These are phyloP conservation scores for Breviolum minutum DNA, from an alignment of 73 alveolate species.

Conservation along the genomic window DNA sequence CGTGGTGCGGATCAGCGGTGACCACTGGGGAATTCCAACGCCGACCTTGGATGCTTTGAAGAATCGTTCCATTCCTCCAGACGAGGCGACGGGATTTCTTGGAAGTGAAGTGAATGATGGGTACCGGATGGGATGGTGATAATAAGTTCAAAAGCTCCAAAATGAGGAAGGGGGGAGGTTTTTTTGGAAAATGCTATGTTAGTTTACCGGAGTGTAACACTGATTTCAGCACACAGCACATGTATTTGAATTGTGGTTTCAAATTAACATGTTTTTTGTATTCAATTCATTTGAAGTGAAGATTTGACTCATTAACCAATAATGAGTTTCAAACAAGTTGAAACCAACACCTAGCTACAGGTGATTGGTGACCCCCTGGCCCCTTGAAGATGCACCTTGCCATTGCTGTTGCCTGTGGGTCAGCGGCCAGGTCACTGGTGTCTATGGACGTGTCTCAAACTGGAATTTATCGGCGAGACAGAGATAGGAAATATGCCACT, in stretches of 20 bases:
- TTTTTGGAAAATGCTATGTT: neutral
- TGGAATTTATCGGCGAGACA: neutral
- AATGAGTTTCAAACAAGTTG: neutral
- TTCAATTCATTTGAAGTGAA: neutral
- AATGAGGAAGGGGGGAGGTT: neutral
- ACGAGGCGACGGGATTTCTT: neutral
- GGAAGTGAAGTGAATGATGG: neutral
- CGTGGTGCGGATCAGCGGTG: slow-evolving; percentile 59
- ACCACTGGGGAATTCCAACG: slow-evolving; percentile 75
- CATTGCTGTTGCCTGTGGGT: neutral
- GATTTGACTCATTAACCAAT: neutral
- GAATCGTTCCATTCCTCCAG: slow-evolving; percentile 87
- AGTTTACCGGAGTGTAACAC: too few species aligned
- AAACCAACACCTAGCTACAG: neutral
- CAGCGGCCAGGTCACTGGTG: slow-evolving; percentile 17
- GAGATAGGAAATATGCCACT: too few species aligned
- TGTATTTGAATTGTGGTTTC: neutral
- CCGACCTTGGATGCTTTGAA: slow-evolving; percentile 63
- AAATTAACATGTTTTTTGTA: neutral
- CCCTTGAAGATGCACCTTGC: neutral
- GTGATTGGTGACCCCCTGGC: neutral
- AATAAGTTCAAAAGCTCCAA: neutral
- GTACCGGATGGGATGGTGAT: neutral
- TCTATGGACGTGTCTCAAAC: neutral
- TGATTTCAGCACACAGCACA: too few species aligned